These are phyloP conservation scores for Arxiozyma slooffiae DNA, from an alignment of 1,139 yeast species.

Conservation along the genomic window DNA sequence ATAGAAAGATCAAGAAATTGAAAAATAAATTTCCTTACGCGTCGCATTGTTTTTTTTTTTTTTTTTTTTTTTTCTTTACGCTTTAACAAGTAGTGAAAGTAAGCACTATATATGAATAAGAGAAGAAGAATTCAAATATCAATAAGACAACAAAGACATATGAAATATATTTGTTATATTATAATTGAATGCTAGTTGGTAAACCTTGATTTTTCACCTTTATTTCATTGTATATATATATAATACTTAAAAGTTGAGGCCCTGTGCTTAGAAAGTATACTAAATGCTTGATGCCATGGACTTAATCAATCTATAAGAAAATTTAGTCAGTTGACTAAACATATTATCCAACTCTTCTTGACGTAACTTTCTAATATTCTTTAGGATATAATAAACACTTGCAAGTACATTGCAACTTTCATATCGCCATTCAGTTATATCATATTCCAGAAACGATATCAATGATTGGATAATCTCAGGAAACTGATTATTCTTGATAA, in stretches of 20 bases:
- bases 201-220: neutral
- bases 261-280: neutral
- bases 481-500: slow-evolving; percentile 11
- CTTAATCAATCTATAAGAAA: slow-evolving; percentile 9
- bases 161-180: too few relatives aligned
- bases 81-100: too few relatives aligned
- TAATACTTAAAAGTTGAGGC: neutral
- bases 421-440: slow-evolving; percentile 16
- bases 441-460: slow-evolving; percentile 9
- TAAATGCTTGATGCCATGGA: slow-evolving; percentile 6
- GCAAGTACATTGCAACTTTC: slow-evolving; percentile 14
- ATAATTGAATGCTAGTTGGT: neutral
- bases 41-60: neutral
- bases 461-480: slow-evolving; percentile 20
- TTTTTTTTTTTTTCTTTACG: too few relatives aligned
- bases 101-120: too few relatives aligned
- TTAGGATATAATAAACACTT: slow-evolving; percentile 3
- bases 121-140: too few relatives aligned
- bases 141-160: too few relatives aligned
- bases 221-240: neutral
- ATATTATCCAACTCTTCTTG: slow-evolving; percentile 6
- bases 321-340: slow-evolving; percentile 7
- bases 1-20: neutral
- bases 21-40: neutral
- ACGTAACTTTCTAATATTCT: neutral